Base-by-base conservation (phyloP, 352 stramenopile species). In the Globisporangium solare region DNA sequence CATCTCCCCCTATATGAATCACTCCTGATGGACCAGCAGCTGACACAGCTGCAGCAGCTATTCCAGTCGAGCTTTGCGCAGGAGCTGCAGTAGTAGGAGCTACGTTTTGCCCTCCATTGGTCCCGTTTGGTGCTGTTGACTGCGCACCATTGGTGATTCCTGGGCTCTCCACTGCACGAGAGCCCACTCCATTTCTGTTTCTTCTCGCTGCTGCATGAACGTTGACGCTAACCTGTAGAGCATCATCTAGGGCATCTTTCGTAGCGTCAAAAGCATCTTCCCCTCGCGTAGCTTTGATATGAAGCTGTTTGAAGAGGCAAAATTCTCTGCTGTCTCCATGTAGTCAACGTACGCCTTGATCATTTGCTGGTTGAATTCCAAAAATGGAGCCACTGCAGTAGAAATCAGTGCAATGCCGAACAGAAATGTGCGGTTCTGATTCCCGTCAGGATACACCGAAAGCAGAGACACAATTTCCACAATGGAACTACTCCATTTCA, bases 311-410 rank as follows among this genome's bases (percentile, higher is more conserved):
- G 68, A 73, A 20, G 59, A 63, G 0, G 31, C 58, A 0, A 79
- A 48, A 21, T 67, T 62, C 43, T 80, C 69, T 0, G 62, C 60
- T 0, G 61, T 61, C 45, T 84, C 74, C 8, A 68, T 61, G 47
- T 81, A 84, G 11, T 81, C 69, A 8, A 84, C 65, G 37, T 86
- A 86, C 11, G 64, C 61, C 48, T 80, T 75, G 48, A 86, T 74
- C 15, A 70, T 40, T 15, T 84, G 73, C 45, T 84, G 67, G 39
- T 84, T 83, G 17, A 84, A 71, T 57, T 86, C 76, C 8, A 86
- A 51, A 11, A 79, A 2, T 3, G 76, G 73, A 0, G 73, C 58
- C 0, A 84, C 68, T 0, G 69, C 49, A 2, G 76, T 63, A 1
- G 74, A 64, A 20, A 83, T 66, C 12, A 86, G 55, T 2, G 71